Base-by-base conservation (phyloP, 176 grass and related monocot genomes). In the Pontederia paniculata region DNA sequence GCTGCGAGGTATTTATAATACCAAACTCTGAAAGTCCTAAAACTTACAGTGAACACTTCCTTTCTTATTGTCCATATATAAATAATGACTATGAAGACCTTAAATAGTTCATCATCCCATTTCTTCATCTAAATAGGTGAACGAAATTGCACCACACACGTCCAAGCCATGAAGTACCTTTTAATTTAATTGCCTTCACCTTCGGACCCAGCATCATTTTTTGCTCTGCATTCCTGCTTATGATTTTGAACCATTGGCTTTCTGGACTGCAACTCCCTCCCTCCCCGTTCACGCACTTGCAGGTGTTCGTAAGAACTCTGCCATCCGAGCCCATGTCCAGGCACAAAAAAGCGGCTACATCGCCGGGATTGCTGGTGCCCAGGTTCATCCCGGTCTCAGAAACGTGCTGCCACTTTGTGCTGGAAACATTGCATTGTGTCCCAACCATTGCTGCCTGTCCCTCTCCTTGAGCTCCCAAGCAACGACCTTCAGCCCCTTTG, bases 241-340 rank as follows among this genome's bases (percentile, higher is more conserved):
- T 84, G 50, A 98, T 58, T 72, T 82, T 91, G 63, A 91, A 98
- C 86, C 93, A 98, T 47, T 98, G 93, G 2, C 55, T 84, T 52
- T 88, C 93, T 60, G 93, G 86, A 77, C 74, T 66, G 66, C 93
- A 98, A 11, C 43, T 70, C 44, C 69, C 70, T 64, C 88, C 81
- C 28, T 37, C 28, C 20, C 14, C 4, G 25, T 52, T 70, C 18
- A 90, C 57, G 60, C 93, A 97, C 42, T 84, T 91, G 77, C 93
- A 97, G 10, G 21, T 46, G 56, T 84, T 80, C 23, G 86, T 97
- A 22, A 16, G 45, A 53, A 91, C 66, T 8, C 16, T 47, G 44
- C 93, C 83, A 12, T 77, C 83, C 54, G 55, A 61, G 12, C 20
- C 54, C 12, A 77, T 58, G 7, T 97, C 93, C 83, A 97, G 75